Evolutionary conservation across 495 filamentous ascomycete species (phyloP).

Genomic region (Pseudomonodictys pantanalensis): DNA sequence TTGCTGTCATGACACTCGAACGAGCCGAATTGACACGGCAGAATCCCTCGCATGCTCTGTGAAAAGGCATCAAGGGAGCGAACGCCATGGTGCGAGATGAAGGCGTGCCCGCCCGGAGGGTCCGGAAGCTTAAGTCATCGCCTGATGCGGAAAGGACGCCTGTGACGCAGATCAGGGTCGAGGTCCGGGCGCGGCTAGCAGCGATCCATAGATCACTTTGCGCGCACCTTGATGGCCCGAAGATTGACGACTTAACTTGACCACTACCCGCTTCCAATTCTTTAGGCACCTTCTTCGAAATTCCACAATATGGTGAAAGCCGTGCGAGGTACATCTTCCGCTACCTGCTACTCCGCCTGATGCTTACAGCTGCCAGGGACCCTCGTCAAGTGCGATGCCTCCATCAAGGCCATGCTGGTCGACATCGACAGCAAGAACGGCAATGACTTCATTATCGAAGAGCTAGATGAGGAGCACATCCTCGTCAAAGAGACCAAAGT

Average conservation of each 20-base stretch:
- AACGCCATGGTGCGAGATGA: background rate
- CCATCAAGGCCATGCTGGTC: conserved; percentile 72
- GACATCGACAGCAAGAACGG: conserved; percentile 62
- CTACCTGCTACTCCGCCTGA: background rate
- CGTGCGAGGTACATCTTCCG: conserved; percentile 4
- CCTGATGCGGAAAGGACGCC: background rate
- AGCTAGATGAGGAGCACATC: conserved; percentile 50
- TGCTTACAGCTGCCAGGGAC: conserved; percentile 33
- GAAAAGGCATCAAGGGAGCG: background rate
- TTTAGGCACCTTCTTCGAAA: too few species aligned
- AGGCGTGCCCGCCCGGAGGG: background rate
- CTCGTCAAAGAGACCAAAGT: conserved; percentile 54
- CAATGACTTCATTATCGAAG: conserved; percentile 67
- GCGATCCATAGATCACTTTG: background rate
- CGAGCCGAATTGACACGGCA: too few species aligned
- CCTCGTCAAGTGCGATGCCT: conserved; percentile 56
- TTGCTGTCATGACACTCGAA: too few species aligned
- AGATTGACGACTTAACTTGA: background rate
- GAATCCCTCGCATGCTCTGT: too few species aligned
- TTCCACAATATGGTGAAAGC: conserved; percentile 33
- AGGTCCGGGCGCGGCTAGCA: background rate
- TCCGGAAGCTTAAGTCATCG: conserved; percentile 4
- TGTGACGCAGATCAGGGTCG: conserved; percentile 13
- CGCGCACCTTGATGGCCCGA: conserved; percentile 14
- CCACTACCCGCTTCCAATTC: too few species aligned